Conservation (phyloP, 257 asterid species). For the Salvia rosmarinus region DNA sequence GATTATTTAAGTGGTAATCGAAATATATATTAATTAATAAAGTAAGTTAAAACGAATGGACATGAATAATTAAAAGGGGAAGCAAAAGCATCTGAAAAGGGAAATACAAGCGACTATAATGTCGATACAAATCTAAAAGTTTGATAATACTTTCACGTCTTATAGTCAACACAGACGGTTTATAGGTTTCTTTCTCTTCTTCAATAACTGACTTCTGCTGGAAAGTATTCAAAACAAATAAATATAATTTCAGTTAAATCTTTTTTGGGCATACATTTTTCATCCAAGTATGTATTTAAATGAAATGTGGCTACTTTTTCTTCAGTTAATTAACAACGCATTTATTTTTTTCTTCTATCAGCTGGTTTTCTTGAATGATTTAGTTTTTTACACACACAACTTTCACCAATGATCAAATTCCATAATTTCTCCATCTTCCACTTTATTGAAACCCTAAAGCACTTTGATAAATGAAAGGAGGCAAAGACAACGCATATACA, state of each 20-base stretch:
- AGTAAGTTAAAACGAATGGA: no score
- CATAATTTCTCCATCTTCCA: neutral
- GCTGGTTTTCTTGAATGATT: no score
- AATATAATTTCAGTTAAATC: neutral
- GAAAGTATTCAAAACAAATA: no score
- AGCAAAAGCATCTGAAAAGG: neutral
- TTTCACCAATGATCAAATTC: neutral
- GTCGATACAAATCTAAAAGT: neutral
- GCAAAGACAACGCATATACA: no score
- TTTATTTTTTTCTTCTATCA: no score
- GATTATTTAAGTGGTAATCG: constrained; percentile 21
- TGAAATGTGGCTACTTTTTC: neutral
- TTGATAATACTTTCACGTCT: neutral
- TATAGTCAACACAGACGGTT: neutral
- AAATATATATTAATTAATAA: no score
- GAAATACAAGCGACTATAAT: neutral
- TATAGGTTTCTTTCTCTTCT: neutral
- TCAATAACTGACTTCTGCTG: neutral
- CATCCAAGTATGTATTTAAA: neutral
- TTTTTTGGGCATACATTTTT: neutral
- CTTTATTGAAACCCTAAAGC: no score
- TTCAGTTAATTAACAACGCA: neutral
- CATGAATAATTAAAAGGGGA: neutral
- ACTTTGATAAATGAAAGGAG: neutral
- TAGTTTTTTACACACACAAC: neutral